Evolutionary conservation across 73 alveolate genomes (phyloP), one percentile per base, ranked within the genome.

Genomic region (Paraurostyla sp.): DNA sequence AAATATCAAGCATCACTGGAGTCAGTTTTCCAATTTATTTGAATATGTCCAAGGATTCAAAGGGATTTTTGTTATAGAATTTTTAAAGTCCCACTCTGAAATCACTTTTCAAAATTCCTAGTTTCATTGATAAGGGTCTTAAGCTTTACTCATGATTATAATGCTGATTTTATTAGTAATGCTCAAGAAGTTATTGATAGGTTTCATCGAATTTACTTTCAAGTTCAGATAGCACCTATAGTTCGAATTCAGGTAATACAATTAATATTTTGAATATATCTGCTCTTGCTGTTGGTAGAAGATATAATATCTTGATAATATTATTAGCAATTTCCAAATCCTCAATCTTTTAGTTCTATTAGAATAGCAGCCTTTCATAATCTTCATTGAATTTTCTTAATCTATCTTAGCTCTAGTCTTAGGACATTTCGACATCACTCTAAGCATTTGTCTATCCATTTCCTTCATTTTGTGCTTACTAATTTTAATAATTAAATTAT

Each of bases 21-120:
- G 60, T 13, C 46, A 78, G 78, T 4, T 42, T 15, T 23, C 13
- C 22, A 22, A 78, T 1, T 15, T 13, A 13, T 51, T 29, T 27
- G 83, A 87, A 75, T 54, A n/a, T 36, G n/a, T 54, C 63, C n/a
- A 45, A 27, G 20, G 85, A 35, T 38, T 87, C 93, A n/a, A 23
- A 57, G 1, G 93, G 58, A 29, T 43, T 45, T 57, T 87, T 87
- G 42, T 87, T 87, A 32, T 54, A 87, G 85, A 29, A 87, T 46
- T 87, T 87, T 1, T 83, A 36, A 1, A 87, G 60, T 0, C 93
- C 86, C 29, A 32, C 78, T 76, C 93, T 87, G 25, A 87, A 75
- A n/a, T 54, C 60, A 18, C 83, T 45, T 56, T 56, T 87, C 27
- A 87, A 43, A 22, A 52, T 33, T 29, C 93, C 93, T 0, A 81